A percentile compares a stretch with the other conserved stretches of the same genome.
These are phyloP conservation scores for Stenogyne calaminthoides DNA, from an alignment of 305 asterid genomes.

Conservation along the genomic window DNA sequence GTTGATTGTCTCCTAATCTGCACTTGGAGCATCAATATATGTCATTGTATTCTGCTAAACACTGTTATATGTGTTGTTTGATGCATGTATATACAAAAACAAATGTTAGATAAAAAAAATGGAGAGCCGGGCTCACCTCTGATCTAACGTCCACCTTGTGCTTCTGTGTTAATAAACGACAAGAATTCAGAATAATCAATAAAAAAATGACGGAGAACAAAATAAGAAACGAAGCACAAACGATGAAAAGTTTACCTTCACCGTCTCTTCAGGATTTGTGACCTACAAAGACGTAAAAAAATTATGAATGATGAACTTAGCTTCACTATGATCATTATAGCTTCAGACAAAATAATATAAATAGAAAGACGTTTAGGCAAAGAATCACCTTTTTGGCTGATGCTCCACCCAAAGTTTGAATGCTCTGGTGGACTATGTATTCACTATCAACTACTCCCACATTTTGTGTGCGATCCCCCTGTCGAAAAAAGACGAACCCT, in stretches of 20 bases:
- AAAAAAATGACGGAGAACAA: background rate
- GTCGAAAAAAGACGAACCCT: background rate
- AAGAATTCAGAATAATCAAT: background rate
- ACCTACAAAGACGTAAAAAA: slow-evolving; percentile 49
- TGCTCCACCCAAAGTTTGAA: slow-evolving; percentile 92
- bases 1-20: slow-evolving; percentile 93
- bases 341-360: background rate
- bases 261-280: slow-evolving; percentile 39
- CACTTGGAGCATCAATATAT: background rate
- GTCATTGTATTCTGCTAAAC: background rate
- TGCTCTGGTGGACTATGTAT: slow-evolving; percentile 94
- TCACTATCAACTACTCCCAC: slow-evolving; percentile 98
- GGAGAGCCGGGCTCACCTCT: slow-evolving; percentile 52
- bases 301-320: background rate
- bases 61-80: background rate
- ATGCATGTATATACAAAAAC: background rate
- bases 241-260: slow-evolving; percentile 47
- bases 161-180: slow-evolving; percentile 36
- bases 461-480: slow-evolving; percentile 91
- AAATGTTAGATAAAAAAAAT: background rate
- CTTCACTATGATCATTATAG: background rate
- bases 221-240: background rate
- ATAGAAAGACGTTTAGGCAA: background rate
- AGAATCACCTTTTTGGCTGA: slow-evolving; percentile 64
- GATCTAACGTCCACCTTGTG: slow-evolving; percentile 59